phyloP scores from a whole-genome alignment of 2,329 filamentous ascomycete genomes.

The Colletotrichum tofieldiae region DNA sequence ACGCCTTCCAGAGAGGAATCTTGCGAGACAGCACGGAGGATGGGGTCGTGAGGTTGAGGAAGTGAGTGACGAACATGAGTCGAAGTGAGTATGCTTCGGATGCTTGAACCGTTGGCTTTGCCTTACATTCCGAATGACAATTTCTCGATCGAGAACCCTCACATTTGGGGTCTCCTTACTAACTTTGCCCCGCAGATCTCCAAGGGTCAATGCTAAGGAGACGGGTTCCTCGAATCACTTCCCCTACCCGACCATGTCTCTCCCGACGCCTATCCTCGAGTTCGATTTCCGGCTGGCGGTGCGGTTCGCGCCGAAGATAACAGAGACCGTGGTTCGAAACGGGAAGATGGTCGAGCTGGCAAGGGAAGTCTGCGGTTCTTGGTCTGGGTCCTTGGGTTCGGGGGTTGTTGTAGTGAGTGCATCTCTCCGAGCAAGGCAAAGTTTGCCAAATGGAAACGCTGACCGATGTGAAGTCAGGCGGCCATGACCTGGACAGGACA shows the following conservation, averaged over 20 bases:
- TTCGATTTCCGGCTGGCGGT: constrained; percentile 67
- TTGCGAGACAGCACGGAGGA: neutral
- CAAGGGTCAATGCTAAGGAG: neutral
- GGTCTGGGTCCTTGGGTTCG: constrained; percentile 66
- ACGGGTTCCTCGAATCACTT: constrained; percentile 34
- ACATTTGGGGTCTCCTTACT: no score
- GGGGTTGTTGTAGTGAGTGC: constrained; percentile 61
- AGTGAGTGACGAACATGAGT: neutral
- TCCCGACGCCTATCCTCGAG: constrained; percentile 62
- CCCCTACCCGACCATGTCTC: constrained; percentile 57
- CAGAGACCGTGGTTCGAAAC: neutral
- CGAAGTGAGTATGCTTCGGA: neutral
- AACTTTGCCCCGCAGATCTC: neutral
- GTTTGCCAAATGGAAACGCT: constrained; percentile 35
- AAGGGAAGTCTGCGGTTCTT: constrained; percentile 62
- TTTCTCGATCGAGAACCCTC: neutral
- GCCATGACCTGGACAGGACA: neutral
- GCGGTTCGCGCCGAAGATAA: neutral
- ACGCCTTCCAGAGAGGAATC: neutral
- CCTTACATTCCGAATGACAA: neutral
- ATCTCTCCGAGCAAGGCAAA: neutral
- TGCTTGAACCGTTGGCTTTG: neutral
- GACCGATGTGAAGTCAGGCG: neutral
- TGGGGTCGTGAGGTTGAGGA: neutral
- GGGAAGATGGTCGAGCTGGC: constrained; percentile 59